Evolutionary conservation across 192 early-diverging fungal genomes (phyloP), one percentile per base, ranked within the genome.

Genomic region (Chytriomyces sp.): DNA sequence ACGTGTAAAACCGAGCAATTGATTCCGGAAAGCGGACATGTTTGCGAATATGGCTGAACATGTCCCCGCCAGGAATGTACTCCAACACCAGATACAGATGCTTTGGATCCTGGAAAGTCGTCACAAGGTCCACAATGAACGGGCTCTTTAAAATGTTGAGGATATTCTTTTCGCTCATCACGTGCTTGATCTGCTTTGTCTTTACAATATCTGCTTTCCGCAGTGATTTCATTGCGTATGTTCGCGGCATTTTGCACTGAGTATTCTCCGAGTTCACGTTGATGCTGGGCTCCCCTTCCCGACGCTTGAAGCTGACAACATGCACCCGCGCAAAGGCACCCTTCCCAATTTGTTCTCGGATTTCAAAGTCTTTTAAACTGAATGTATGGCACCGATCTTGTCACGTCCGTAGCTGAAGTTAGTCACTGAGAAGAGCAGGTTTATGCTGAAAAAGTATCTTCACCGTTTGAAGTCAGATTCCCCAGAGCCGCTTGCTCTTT

Each of bases 1-100:
- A 84, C 1, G 88, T 86, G 77, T 92, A 92, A 72, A 91, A 91
- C 61, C 85, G 89, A 26, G 89, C 88, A 26, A 89, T 84, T n/a
- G 84, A 80, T 65, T 92, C 88, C 26, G 83, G 82, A 82, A 92
- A 92, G 8, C 89, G 84, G 69, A 59, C 61, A 23, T 61, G 53
- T 72, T 80, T 79, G 76, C 93, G 80, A 71, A 96, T 77, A 26
- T 94, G 91, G 23, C 90, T 92, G 65, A 96, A 96, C 78, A 96
- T 86, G 83, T 96, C 95, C 67, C 95, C 83, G 3, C 83, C 83
- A 5, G 82, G 67, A 7, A 80, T 69, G 61, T 84, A 84, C 63
- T 84, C 81, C 66, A 82, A 64, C 5, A 84, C 79, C 26, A 84
- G 59, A 50, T 82, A 84, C 48, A 84, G 62, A 67, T 83, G 81